Evolutionary conservation across 1,284 basidiomycete genomes (phyloP).

Genomic region (Calocybe gambosa): DNA sequence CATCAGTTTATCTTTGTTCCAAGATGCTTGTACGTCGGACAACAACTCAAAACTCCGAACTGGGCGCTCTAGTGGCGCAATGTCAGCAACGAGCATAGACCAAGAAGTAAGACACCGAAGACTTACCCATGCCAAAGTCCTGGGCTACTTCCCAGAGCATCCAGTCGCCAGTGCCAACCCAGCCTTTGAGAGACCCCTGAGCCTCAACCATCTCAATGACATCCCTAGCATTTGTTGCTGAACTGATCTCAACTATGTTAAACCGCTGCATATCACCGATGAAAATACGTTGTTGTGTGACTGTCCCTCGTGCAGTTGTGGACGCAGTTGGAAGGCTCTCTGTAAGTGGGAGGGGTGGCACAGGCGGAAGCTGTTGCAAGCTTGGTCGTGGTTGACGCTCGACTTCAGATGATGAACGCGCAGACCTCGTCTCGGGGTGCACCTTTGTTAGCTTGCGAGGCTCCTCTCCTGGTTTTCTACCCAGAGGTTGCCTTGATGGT

Average conservation of each 20-base stretch:
- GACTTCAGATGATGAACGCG: constrained; percentile 23
- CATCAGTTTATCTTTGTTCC: constrained; percentile 74
- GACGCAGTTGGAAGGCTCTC: constrained; percentile 21
- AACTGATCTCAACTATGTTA: constrained; percentile 59
- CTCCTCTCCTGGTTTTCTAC: constrained; percentile 19
- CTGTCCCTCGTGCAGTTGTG: constrained; percentile 18
- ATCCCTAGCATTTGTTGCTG: constrained; percentile 58
- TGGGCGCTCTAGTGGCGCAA: constrained; percentile 62
- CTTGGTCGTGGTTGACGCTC: constrained; percentile 20
- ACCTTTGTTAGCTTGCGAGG: constrained; percentile 17
- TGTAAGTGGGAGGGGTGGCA: constrained; percentile 31
- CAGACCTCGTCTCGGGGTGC: constrained; percentile 17
- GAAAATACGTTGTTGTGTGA: constrained; percentile 63
- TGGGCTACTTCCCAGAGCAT: constrained; percentile 77
- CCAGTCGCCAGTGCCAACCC: constrained; percentile 58
- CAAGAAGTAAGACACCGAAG: constrained; percentile 3
- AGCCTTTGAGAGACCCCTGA: constrained; percentile 54
- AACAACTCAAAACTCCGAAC: constrained; percentile 78
- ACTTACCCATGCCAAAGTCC: constrained; percentile 80
- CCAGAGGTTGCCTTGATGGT: constrained; percentile 3
- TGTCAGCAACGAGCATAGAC: constrained; percentile 5
- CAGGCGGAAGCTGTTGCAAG: constrained; percentile 20
- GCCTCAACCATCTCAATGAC: constrained; percentile 56
- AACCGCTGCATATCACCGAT: constrained; percentile 70
- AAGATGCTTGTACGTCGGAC: constrained; percentile 68